A percentile compares a stretch with the other conserved stretches of the same genome.
phyloP scores from a whole-genome alignment of 805 yeast genomes.

The Candida hungchunana region DNA sequence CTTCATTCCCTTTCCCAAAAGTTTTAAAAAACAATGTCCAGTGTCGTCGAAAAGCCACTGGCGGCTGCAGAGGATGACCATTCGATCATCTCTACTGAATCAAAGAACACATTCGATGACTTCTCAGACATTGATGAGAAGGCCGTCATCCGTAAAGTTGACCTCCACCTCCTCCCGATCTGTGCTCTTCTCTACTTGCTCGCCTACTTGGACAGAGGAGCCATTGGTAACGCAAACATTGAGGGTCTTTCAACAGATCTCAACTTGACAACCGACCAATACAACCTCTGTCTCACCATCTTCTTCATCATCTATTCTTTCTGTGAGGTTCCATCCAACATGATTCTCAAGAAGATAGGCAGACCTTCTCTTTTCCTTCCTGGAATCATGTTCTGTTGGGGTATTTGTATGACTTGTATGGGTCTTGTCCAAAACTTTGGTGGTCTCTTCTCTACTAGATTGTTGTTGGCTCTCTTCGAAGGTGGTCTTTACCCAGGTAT shows the following conservation, averaged over 20 bases:
- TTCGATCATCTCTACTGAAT: too few relatives aligned
- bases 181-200: constrained; percentile 43
- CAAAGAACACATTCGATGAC: too few relatives aligned
- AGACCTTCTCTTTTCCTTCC: constrained; percentile 50
- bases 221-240: constrained; percentile 45
- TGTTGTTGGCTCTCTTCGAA: constrained; percentile 41
- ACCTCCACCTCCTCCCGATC: too few relatives aligned
- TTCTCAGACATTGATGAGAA: too few relatives aligned
- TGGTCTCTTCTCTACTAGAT: constrained; percentile 31
- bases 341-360: constrained; percentile 39
- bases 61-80: too few relatives aligned
- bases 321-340: constrained; percentile 47
- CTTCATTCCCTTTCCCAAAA: too few relatives aligned
- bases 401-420: constrained; percentile 36
- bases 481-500: constrained; percentile 49
- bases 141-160: too few relatives aligned
- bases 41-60: too few relatives aligned
- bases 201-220: constrained; percentile 47
- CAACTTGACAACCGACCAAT: constrained; percentile 38
- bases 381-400: constrained; percentile 45
- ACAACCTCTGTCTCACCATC: constrained; percentile 49
- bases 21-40: too few relatives aligned
- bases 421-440: constrained; percentile 27
- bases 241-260: constrained; percentile 47
- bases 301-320: constrained; percentile 47